These are phyloP conservation scores for Paramecium biaurelia DNA, from an alignment of 73 alveolate species.

Conservation along the genomic window DNA sequence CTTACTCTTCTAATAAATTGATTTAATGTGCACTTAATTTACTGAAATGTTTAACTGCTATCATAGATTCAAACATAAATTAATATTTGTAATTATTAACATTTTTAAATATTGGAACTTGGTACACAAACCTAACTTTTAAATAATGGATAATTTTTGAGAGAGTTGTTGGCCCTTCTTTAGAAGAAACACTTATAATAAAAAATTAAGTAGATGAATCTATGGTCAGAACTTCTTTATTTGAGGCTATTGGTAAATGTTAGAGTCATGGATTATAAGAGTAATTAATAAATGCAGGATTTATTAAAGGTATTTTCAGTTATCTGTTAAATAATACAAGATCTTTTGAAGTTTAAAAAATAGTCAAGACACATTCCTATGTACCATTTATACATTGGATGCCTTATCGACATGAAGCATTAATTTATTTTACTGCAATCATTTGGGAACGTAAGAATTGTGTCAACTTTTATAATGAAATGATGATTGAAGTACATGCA, in stretches of 20 bases:
- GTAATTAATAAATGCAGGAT: slow-evolving; percentile 15
- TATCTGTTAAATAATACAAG: not conserved
- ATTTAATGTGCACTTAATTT: not conserved
- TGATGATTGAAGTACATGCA: slow-evolving; percentile 51
- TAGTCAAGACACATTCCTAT: slow-evolving; percentile 7
- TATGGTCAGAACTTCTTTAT: slow-evolving; percentile 29
- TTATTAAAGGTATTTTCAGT: slow-evolving; percentile 22
- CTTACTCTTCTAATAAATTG: slow-evolving; percentile 18
- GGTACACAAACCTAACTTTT: slow-evolving; percentile 18
- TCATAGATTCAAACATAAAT: not conserved
- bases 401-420: slow-evolving; percentile 52
- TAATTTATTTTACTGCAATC: slow-evolving; percentile 32
- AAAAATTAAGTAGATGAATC: slow-evolving; percentile 51
- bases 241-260: slow-evolving; percentile 45
- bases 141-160: slow-evolving; percentile 45
- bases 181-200: slow-evolving; percentile 11
- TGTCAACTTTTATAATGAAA: slow-evolving; percentile 24
- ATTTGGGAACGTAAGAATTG: slow-evolving; percentile 44
- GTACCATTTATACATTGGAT: slow-evolving; percentile 49
- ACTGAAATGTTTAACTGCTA: slow-evolving; percentile 24
- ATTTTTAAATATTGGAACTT: slow-evolving; percentile 18
- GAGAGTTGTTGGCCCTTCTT: slow-evolving; percentile 28
- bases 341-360: slow-evolving; percentile 39
- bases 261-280: slow-evolving; percentile 16
- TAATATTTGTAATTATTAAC: not conserved